Conservation (phyloP, 2,329 filamentous ascomycete species). For the Microdochium nivale region DNA sequence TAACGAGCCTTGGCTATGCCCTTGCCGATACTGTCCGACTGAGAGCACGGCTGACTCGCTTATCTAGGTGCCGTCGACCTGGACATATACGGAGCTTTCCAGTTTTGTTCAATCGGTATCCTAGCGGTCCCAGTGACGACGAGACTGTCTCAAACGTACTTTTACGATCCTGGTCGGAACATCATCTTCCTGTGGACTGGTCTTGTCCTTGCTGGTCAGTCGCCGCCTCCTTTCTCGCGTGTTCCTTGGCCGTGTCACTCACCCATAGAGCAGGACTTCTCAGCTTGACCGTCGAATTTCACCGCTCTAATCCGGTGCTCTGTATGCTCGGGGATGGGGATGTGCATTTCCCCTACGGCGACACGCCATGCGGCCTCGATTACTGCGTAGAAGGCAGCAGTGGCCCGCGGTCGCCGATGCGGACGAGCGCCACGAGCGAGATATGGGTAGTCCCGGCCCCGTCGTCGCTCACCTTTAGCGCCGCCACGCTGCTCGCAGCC, state of each 20-base stretch:
- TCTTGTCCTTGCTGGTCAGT: slow-evolving; percentile 48
- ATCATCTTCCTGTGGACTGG: slow-evolving; percentile 59
- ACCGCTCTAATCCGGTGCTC: slow-evolving; percentile 34
- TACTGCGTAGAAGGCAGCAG: slow-evolving; percentile 30
- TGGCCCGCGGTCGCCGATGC: slow-evolving; percentile 45
- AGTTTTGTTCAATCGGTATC: slow-evolving; percentile 58
- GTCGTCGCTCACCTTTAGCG: slow-evolving; percentile 43
- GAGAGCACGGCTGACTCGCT: neutral
- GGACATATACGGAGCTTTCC: slow-evolving; percentile 61
- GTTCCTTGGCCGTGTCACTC: neutral
- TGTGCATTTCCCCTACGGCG: slow-evolving; percentile 19
- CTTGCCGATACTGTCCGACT: slow-evolving; percentile 1
- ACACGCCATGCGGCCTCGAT: slow-evolving; percentile 32
- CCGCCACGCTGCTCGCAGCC: slow-evolving; percentile 51
- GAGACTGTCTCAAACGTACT: slow-evolving; percentile 53
- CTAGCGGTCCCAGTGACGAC: slow-evolving; percentile 55
- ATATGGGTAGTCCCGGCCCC: slow-evolving; percentile 57
- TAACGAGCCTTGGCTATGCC: neutral
- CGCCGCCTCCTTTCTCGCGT: neutral
- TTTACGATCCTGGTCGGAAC: slow-evolving; percentile 53
- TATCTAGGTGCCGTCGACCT: slow-evolving; percentile 52
- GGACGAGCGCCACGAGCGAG: slow-evolving; percentile 45
- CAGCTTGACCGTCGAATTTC: slow-evolving; percentile 57
- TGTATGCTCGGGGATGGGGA: slow-evolving; percentile 33
- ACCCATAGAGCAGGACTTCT: slow-evolving; percentile 35